Evolutionary conservation across 345 rosid species (phyloP).

Genomic region (Boechera retrofracta): DNA sequence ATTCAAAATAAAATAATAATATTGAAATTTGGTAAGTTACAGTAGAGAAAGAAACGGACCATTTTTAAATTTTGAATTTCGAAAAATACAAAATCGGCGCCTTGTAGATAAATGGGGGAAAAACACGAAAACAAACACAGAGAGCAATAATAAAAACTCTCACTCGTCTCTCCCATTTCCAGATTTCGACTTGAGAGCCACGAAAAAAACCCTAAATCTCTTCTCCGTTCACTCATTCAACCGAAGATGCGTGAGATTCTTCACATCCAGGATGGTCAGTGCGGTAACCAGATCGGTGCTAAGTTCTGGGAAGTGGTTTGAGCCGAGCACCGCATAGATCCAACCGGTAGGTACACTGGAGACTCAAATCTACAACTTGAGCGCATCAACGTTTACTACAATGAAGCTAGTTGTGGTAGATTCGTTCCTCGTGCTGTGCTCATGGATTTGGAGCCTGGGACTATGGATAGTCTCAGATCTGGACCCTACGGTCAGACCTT

Average conservation of each 20-base stretch:
- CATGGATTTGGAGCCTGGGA: constrained; percentile 39
- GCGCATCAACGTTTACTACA: constrained; percentile 33
- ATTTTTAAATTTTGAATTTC: constrained; percentile 15
- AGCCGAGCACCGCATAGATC: constrained; percentile 38
- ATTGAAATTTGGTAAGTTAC: not conserved
- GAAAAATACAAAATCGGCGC: constrained; percentile 27
- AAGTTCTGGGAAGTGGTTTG: constrained; percentile 35
- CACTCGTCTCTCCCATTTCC: not conserved
- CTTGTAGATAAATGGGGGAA: not conserved
- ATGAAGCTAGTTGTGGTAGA: constrained; percentile 38
- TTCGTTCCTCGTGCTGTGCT: constrained; percentile 39
- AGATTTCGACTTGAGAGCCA: not conserved
- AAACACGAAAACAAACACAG: not conserved
- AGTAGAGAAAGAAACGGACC: constrained; percentile 17
- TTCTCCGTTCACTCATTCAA: not conserved
- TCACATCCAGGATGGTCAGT: constrained; percentile 39
- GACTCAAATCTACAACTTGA: constrained; percentile 38
- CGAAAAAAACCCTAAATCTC: not conserved
- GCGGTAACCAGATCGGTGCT: constrained; percentile 37
- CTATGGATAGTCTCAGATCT: constrained; percentile 40
- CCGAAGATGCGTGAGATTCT: constrained; percentile 43
- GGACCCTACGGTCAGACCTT: constrained; percentile 38
- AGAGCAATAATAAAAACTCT: constrained; percentile 2
- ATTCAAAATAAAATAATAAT: not conserved
- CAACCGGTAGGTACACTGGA: constrained; percentile 34